Evolutionary conservation across 73 alveolate species (phyloP), one percentile per base, ranked within the genome.

Genomic region (Blepharisma stoltei): DNA sequence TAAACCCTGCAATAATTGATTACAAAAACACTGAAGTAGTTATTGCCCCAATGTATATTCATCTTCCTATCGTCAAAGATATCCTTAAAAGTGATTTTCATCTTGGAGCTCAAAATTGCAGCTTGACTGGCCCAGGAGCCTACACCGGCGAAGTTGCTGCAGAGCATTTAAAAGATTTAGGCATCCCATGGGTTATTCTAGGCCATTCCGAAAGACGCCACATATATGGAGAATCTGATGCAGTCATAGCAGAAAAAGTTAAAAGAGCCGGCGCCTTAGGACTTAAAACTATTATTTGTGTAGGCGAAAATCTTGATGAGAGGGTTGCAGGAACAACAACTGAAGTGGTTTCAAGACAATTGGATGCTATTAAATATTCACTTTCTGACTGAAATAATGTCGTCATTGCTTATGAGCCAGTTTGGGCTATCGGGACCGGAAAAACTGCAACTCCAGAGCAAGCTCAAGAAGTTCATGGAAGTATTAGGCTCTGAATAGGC

Each of bases 401-500:
- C 7, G 98, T 96, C 45, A 88, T 97, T 78, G 99, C 99, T 43
- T 97, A 97, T 84, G 99, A 97, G 79, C 99, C 99, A 53, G 99
- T 97, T 48, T 97, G 99, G 99, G 99, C 99, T 71, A 96, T 95
- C 49, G 99, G 99, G 65, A 97, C 99, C 11, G 99, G 99, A n/a
- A 91, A 88, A 87, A 93, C 95, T 37, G 99, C 99, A 18, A 80
- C 98, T 7, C 99, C 99, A 20, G 98, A 93, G 71, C 93, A 96
- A 93, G 99, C 97, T 55, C 98, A 97, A 70, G 99, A 97, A 82
- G 87, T 93, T 48, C 99, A 97, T 76, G 97, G 88, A 78, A 82
- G 78, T 67, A 93, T 96, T 49, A 88, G 99, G 60, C 78, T 73
- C 43, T 86, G 90, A 89, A 67, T 96, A 43, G 88, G 88, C 47